phyloP scores from a whole-genome alignment of 257 asterid genomes.

The Rhazya stricta region DNA sequence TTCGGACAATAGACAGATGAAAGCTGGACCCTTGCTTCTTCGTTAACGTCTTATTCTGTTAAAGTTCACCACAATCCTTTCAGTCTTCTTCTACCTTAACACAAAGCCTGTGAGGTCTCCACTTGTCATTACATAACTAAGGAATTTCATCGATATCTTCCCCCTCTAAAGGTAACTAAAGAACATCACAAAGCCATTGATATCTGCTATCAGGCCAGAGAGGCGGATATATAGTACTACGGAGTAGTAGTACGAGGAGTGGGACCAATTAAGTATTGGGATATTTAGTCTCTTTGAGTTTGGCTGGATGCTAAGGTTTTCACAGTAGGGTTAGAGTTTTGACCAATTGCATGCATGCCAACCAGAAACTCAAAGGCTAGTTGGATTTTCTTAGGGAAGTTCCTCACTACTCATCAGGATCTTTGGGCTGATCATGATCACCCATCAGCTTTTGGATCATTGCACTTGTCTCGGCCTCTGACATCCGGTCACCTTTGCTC shows the following conservation, averaged over 20 bases:
- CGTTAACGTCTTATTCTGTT: background rate
- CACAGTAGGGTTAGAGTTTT: background rate
- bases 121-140: background rate
- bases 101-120: background rate
- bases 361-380: background rate
- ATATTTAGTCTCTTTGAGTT: slow-evolving; percentile 5
- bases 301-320: slow-evolving; percentile 5
- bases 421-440: slow-evolving; percentile 21
- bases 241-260: background rate
- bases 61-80: background rate
- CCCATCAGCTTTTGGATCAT: slow-evolving; percentile 33
- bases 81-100: background rate
- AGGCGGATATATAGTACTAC: background rate
- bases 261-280: background rate
- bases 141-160: background rate
- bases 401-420: slow-evolving; percentile 5
- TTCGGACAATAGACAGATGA: slow-evolving; percentile 5
- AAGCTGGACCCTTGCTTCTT: slow-evolving; percentile 1
- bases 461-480: slow-evolving; percentile 33
- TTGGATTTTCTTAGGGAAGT: background rate
- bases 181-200: slow-evolving; percentile 6
- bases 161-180: slow-evolving; percentile 1
- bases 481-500: slow-evolving; percentile 28
- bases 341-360: background rate
- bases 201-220: slow-evolving; percentile 14